Base-by-base conservation (phyloP, 768 basidiomycete species). In the Cubamyces sp. region DNA sequence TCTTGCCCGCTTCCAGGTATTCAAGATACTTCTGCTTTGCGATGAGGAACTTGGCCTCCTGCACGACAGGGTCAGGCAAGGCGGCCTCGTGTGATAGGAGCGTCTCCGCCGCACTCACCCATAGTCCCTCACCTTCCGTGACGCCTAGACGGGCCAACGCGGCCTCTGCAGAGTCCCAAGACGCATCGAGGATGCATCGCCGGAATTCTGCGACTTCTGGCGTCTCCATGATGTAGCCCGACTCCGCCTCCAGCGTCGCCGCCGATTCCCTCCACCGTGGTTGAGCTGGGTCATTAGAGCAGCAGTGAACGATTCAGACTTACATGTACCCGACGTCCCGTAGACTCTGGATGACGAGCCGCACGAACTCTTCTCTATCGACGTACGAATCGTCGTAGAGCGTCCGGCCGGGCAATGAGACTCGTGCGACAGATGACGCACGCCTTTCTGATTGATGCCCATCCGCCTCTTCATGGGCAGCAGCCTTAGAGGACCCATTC, bases 1-100 rank as follows among this genome's bases (percentile, higher is more conserved):
- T 90, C 76, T 88, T 87, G 68, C 84, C 84, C 4, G 84, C 82
- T 70, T 98, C 96, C 52, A 99, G 80, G 19, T 92, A 80, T 72
- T 99, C 97, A 43, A 98, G 81, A 75, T 97, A 99, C 77, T 97
- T 96, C 83, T 99, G 97, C 75, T 91, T 89, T 62, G 87, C 88
- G 66, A 99, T 92, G 63, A 96, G 79, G 75, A 96, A 97, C 63
- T 81, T 86, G 21, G 91, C 89, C 69, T 91, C 87, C 90, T 96
- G 58, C 55, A 43, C 7, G 21, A 19, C 21, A 9, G 21, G 7
- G 43, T 57, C 41, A 19, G 41, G 54, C 30, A 30, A 45, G 61
- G 21, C 45, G 42, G 9, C 15, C 46, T 43, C 51, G 23, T 12
- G n/a, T 45, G 25, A 34, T 41, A 40, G 41, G 25, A 54, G 52